Conservation (phyloP, 495 filamentous ascomycete genomes). For the Immersiella caudata region DNA sequence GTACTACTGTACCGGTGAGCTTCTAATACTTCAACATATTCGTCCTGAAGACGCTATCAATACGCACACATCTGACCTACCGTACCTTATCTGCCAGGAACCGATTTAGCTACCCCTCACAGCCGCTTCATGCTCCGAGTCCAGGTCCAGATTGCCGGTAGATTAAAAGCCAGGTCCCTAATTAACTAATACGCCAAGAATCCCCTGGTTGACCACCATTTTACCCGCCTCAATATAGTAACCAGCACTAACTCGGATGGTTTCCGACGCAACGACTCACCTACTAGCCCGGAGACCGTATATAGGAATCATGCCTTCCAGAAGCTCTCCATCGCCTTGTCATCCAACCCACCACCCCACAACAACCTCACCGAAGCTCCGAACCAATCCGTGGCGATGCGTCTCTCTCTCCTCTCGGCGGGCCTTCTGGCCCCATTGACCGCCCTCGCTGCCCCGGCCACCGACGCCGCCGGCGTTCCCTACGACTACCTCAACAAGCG, state of each 20-base stretch:
- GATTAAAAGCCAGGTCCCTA: not conserved
- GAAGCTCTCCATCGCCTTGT: not conserved
- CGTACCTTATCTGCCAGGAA: not conserved
- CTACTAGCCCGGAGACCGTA: too few species aligned
- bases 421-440: slow-evolving; percentile 37
- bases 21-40: not conserved
- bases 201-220: not conserved
- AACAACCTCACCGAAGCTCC: not conserved
- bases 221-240: not conserved
- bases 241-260: not conserved
- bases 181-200: not conserved
- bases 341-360: not conserved
- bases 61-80: not conserved
- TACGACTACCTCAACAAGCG: slow-evolving; percentile 34
- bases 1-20: not conserved
- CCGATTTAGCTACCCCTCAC: not conserved
- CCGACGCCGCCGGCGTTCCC: not conserved
- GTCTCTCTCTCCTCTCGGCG: slow-evolving; percentile 34
- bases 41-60: not conserved
- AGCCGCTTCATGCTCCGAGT: not conserved
- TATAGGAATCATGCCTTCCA: not conserved
- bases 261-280: not conserved
- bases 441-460: slow-evolving; percentile 37
- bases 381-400: too few species aligned
- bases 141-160: not conserved